These are phyloP conservation scores for Cladosporium sp. DNA, from an alignment of 2,329 filamentous ascomycete genomes.

Conservation along the genomic window DNA sequence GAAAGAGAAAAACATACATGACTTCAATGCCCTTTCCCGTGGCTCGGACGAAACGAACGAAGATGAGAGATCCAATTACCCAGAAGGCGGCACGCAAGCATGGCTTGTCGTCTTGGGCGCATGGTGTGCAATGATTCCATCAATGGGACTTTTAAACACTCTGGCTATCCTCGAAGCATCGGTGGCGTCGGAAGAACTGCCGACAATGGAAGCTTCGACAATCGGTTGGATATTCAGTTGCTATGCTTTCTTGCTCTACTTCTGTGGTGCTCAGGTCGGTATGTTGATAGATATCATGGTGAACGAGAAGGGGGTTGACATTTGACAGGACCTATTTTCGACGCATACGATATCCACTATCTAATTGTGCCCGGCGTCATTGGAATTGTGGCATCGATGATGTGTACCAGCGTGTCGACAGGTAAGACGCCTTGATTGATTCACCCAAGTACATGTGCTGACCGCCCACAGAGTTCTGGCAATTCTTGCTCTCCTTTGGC, in stretches of 20 bases:
- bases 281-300: too few relatives aligned
- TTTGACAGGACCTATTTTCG: slow-evolving; percentile 21
- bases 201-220: background rate
- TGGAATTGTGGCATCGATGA: background rate
- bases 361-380: background rate
- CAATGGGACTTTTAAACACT: slow-evolving; percentile 7
- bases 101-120: slow-evolving; percentile 8
- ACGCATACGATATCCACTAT: slow-evolving; percentile 20
- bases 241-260: slow-evolving; percentile 26
- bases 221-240: slow-evolving; percentile 29
- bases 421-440: background rate
- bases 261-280: slow-evolving; percentile 23
- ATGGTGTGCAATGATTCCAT: slow-evolving; percentile 7
- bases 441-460: too few relatives aligned
- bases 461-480: slow-evolving; percentile 17
- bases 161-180: background rate
- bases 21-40: too few relatives aligned
- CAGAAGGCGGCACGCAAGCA: slow-evolving; percentile 3
- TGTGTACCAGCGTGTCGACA: background rate
- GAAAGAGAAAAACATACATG: too few relatives aligned
- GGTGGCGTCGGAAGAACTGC: background rate
- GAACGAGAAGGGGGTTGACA: too few relatives aligned
- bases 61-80: background rate
- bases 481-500: slow-evolving; percentile 59
- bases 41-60: background rate